These are phyloP conservation scores for Fusarium liriodendri DNA, from an alignment of 2,329 filamentous ascomycete genomes.

Conservation along the genomic window DNA sequence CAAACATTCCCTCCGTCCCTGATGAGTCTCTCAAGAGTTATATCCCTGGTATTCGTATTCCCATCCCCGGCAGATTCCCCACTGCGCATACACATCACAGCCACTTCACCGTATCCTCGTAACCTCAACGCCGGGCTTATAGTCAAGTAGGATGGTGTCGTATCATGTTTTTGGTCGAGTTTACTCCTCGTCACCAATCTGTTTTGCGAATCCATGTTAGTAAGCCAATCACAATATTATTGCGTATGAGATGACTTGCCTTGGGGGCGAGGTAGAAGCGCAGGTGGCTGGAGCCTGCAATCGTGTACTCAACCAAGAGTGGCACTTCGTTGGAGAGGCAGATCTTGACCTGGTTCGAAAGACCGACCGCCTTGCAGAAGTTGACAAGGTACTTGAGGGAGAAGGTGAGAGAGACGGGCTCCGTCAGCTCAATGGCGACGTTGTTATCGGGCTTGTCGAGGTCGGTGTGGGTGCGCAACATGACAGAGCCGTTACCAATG, in stretches of 20 bases:
- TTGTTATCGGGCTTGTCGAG: constrained; percentile 89
- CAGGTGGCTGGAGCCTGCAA: constrained; percentile 86
- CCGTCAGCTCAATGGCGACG: constrained; percentile 89
- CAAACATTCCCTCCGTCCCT: constrained; percentile 6
- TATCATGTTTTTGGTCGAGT: constrained; percentile 15
- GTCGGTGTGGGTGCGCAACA: constrained; percentile 87
- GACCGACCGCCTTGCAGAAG: constrained; percentile 96
- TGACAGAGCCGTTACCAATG: constrained; percentile 95
- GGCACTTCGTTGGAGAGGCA: constrained; percentile 97
- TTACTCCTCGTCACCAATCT: constrained; percentile 57
- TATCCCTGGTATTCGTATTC: constrained; percentile 31
- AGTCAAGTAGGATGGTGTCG: constrained; percentile 28
- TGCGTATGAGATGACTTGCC: constrained; percentile 64
- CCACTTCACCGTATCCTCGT: constrained; percentile 24
- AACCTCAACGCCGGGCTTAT: constrained; percentile 30
- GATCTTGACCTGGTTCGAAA: constrained; percentile 87
- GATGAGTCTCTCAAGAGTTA: constrained; percentile 12
- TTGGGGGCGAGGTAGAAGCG: constrained; percentile 99
- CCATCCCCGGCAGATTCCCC: constrained; percentile 26
- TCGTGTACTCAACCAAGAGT: constrained; percentile 89
- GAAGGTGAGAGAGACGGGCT: constrained; percentile 95
- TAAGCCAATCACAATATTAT: neutral
- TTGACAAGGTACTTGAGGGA: constrained; percentile 99
- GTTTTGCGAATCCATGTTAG: constrained; percentile 9
- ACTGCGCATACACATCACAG: constrained; percentile 19